Conservation (phyloP, 1,284 basidiomycete genomes). For the Laetiporus sulphureus region DNA sequence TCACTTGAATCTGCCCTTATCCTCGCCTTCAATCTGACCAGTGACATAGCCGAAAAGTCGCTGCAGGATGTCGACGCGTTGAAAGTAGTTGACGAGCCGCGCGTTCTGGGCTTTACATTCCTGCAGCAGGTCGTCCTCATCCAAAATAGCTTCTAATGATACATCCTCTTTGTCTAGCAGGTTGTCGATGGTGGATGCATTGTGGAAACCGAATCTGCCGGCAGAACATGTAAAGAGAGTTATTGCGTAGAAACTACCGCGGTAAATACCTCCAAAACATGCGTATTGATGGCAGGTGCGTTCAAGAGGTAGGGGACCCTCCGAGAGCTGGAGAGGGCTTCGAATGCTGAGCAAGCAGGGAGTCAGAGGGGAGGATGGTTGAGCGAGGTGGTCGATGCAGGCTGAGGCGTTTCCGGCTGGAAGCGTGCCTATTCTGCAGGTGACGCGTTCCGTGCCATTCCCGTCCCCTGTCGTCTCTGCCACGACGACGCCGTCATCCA, state of each 20-base stretch:
- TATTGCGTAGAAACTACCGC: conserved; percentile 8
- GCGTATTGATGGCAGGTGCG: too few relatives aligned
- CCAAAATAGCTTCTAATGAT: conserved; percentile 83
- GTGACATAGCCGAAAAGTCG: conserved; percentile 79
- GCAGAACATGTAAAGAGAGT: conserved; percentile 16
- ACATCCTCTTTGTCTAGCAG: conserved; percentile 82
- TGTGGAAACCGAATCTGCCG: conserved; percentile 78
- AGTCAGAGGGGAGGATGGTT: background rate
- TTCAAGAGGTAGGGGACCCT: conserved; percentile 10
- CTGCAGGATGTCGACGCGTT: conserved; percentile 74
- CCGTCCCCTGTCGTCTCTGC: too few relatives aligned
- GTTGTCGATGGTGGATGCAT: conserved; percentile 76
- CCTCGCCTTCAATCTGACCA: conserved; percentile 76
- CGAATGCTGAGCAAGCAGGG: background rate
- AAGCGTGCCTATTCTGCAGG: too few relatives aligned
- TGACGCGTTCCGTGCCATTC: too few relatives aligned
- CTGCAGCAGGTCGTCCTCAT: conserved; percentile 91
- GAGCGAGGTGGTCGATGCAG: background rate
- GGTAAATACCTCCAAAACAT: conserved; percentile 29
- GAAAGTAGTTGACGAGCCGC: conserved; percentile 80
- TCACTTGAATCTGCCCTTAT: conserved; percentile 72
- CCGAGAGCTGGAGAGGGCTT: background rate
- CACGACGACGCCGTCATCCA: too few relatives aligned
- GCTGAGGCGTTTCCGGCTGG: background rate
- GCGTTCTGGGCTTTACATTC: conserved; percentile 96